Evolutionary conservation across 441 rosid species (phyloP).

Genomic region (Hura crepitans): DNA sequence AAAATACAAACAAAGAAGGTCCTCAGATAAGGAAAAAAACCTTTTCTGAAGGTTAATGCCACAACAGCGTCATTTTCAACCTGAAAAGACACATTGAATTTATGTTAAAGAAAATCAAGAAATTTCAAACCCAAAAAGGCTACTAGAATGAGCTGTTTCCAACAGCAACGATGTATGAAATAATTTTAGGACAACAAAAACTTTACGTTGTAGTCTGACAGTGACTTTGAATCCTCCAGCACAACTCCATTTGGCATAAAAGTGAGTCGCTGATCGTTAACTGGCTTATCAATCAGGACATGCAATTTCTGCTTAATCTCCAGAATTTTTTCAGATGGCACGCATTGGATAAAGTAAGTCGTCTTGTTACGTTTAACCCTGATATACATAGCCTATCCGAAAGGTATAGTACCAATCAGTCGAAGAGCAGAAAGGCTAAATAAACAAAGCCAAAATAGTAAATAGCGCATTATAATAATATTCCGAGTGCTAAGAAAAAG

Average conservation of each 20-base stretch:
- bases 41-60: slow-evolving; percentile 81
- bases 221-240: slow-evolving; percentile 76
- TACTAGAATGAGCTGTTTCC: not conserved
- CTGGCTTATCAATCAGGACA: slow-evolving; percentile 60
- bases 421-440: not conserved
- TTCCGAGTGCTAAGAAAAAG: not conserved
- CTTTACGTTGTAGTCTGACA: slow-evolving; percentile 78
- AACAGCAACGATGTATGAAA: not conserved
- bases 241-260: slow-evolving; percentile 56
- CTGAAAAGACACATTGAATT: slow-evolving; percentile 38
- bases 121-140: slow-evolving; percentile 1
- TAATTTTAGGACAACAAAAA: not conserved
- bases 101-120: not conserved
- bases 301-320: slow-evolving; percentile 74
- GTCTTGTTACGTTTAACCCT: slow-evolving; percentile 80
- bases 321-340: slow-evolving; percentile 70
- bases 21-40: slow-evolving; percentile 35
- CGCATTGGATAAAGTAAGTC: slow-evolving; percentile 79
- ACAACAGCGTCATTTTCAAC: slow-evolving; percentile 96
- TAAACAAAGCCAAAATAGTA: not conserved
- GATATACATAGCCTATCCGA: slow-evolving; percentile 71
- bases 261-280: slow-evolving; percentile 62
- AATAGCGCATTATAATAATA: not conserved
- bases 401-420: not conserved
- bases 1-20: slow-evolving; percentile 1